Conservation (phyloP, 257 asterid genomes). For the Avicennia marina region DNA sequence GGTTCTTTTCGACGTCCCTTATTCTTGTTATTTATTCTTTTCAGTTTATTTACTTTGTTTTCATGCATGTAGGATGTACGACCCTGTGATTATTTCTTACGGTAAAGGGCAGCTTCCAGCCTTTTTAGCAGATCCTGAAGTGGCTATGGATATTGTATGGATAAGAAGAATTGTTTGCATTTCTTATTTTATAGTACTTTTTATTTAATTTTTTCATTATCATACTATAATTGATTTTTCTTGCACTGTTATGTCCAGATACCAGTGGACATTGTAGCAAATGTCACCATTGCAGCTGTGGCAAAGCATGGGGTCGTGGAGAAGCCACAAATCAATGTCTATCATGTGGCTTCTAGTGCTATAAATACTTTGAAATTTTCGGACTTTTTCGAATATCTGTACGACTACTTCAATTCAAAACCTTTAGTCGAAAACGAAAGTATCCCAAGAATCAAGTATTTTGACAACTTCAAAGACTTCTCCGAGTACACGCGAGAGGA, state of each 20-base stretch:
- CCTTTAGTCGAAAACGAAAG: conserved; percentile 2
- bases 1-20: conserved; percentile 3
- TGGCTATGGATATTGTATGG: conserved; percentile 35
- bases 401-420: conserved; percentile 19
- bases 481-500: conserved; percentile 18
- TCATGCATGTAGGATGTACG: conserved; percentile 24
- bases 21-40: too few relatives aligned
- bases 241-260: conserved; percentile 19
- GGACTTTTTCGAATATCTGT: conserved; percentile 15
- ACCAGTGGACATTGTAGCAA: conserved; percentile 40
- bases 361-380: conserved; percentile 20
- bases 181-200: neutral
- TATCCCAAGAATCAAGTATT: conserved; percentile 6
- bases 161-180: neutral
- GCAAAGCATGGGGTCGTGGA: conserved; percentile 31
- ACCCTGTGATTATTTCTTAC: conserved; percentile 34
- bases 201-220: neutral
- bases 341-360: conserved; percentile 31
- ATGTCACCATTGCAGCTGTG: conserved; percentile 38
- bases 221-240: neutral
- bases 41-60: neutral
- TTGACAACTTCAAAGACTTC: conserved; percentile 25
- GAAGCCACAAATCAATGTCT: conserved; percentile 14
- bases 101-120: conserved; percentile 53
- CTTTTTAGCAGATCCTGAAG: conserved; percentile 29